These are phyloP conservation scores for Wickerhamiella australiensis DNA, from an alignment of 805 yeast genomes.

Conservation along the genomic window DNA sequence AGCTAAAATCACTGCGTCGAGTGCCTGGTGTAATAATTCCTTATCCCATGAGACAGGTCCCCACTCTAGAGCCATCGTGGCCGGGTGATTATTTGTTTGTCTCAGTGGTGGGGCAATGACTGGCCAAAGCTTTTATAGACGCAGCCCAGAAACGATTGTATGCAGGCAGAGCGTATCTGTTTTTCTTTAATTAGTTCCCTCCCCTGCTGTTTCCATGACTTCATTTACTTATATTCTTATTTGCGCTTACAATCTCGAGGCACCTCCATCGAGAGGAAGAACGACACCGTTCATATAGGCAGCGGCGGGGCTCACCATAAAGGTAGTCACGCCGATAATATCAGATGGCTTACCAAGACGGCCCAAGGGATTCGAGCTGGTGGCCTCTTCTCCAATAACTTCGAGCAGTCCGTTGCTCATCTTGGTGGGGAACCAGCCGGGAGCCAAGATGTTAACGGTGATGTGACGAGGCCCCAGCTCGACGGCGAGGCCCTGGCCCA, in stretches of 20 bases:
- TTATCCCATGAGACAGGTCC: too few species aligned
- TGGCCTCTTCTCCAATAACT: slow-evolving; percentile 42
- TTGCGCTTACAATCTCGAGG: slow-evolving; percentile 19
- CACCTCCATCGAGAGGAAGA: slow-evolving; percentile 62
- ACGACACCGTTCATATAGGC: slow-evolving; percentile 56
- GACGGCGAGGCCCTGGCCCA: slow-evolving; percentile 50
- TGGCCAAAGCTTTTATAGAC: too few species aligned
- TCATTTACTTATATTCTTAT: too few species aligned
- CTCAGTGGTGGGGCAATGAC: too few species aligned
- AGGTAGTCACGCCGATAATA: slow-evolving; percentile 42
- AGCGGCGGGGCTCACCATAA: slow-evolving; percentile 44
- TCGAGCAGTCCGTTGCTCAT: slow-evolving; percentile 57
- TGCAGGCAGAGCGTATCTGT: too few species aligned
- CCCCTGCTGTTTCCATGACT: too few species aligned
- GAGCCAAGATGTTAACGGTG: slow-evolving; percentile 59
- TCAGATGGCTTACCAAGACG: slow-evolving; percentile 55
- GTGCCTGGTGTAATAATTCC: neutral
- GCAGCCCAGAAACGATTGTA: too few species aligned
- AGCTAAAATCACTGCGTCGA: neutral
- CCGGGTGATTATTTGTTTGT: neutral
- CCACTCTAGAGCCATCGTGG: neutral
- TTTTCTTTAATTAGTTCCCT: too few species aligned
- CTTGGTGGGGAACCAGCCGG: slow-evolving; percentile 66
- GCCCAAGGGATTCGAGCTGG: slow-evolving; percentile 43
- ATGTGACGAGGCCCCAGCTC: slow-evolving; percentile 56